Percentiles rank a stretch among this genome's conserved stretches.
Evolutionary conservation across 1,284 basidiomycete genomes (phyloP).

Genomic region (Ganoderma lucidum): DNA sequence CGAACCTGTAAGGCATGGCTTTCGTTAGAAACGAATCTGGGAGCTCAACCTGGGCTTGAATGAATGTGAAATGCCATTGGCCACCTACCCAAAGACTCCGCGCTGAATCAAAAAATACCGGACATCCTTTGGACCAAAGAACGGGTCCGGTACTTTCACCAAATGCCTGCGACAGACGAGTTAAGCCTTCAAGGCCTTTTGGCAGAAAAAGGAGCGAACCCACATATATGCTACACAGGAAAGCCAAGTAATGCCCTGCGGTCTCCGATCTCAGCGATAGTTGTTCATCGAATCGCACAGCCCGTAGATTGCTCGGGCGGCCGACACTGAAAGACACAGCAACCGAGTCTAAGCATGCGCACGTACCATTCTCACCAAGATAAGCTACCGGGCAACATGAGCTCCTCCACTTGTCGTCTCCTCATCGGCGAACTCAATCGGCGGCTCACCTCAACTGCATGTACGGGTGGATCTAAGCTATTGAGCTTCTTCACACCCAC

Average conservation of each 20-base stretch:
- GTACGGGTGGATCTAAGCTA: slow-evolving; percentile 63
- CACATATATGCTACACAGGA: slow-evolving; percentile 55
- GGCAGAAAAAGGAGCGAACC: slow-evolving; percentile 17
- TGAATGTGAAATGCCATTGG: slow-evolving; percentile 18
- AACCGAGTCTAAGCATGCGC: not conserved
- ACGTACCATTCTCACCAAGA: slow-evolving; percentile 57
- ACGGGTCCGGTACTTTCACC: slow-evolving; percentile 65
- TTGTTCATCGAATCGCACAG: not conserved
- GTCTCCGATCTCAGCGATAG: not conserved
- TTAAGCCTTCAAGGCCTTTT: not conserved
- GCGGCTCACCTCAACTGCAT: slow-evolving; percentile 59
- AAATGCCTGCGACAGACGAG: slow-evolving; percentile 46
- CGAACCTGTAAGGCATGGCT: slow-evolving; percentile 50
- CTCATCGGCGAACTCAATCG: not conserved
- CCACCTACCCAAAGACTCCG: slow-evolving; percentile 66
- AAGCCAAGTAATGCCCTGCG: slow-evolving; percentile 52
- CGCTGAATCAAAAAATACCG: slow-evolving; percentile 63
- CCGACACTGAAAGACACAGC: not conserved
- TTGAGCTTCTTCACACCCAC: slow-evolving; percentile 69
- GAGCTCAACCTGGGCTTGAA: not conserved
- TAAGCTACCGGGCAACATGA: slow-evolving; percentile 42
- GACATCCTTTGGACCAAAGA: slow-evolving; percentile 74
- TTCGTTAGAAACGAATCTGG: not conserved
- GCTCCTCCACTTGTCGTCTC: slow-evolving; percentile 3
- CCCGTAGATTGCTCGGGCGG: not conserved